These are phyloP conservation scores for Pyrenochaeta sp. DNA, from an alignment of 2,329 filamentous ascomycete genomes.

Conservation along the genomic window DNA sequence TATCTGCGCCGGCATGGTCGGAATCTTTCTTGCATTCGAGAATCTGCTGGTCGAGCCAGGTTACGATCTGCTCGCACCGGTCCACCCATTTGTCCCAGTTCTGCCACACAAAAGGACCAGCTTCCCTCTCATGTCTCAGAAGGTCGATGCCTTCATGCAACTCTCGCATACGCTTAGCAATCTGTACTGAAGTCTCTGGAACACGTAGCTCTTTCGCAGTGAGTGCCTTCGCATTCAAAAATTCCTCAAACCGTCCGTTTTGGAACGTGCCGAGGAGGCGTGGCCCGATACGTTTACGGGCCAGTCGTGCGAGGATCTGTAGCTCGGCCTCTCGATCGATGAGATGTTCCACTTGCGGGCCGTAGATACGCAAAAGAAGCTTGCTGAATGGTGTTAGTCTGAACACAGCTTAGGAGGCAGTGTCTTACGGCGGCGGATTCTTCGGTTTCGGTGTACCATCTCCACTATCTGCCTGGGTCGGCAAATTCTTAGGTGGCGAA, in stretches of 20 bases:
- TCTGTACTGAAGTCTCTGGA: slow-evolving; percentile 85
- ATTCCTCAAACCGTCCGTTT: slow-evolving; percentile 97
- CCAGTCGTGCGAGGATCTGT: slow-evolving; percentile 82
- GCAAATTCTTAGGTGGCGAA: slow-evolving; percentile 74
- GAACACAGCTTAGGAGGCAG: background rate
- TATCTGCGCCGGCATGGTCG: slow-evolving; percentile 54
- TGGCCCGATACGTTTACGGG: slow-evolving; percentile 91
- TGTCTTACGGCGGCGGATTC: slow-evolving; percentile 63
- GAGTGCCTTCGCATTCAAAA: slow-evolving; percentile 83
- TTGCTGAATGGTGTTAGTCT: slow-evolving; percentile 62
- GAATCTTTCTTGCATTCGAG: slow-evolving; percentile 38
- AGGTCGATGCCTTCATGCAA: slow-evolving; percentile 93
- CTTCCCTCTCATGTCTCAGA: slow-evolving; percentile 77
- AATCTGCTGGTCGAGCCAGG: slow-evolving; percentile 70
- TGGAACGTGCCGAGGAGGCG: slow-evolving; percentile 88
- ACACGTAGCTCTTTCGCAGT: slow-evolving; percentile 79
- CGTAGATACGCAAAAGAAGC: slow-evolving; percentile 89
- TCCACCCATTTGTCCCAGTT: slow-evolving; percentile 95
- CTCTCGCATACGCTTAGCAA: slow-evolving; percentile 97
- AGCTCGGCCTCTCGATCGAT: slow-evolving; percentile 94
- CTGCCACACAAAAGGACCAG: slow-evolving; percentile 83
- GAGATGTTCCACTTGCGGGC: slow-evolving; percentile 91
- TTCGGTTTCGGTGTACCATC: slow-evolving; percentile 48
- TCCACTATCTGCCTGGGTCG: slow-evolving; percentile 49
- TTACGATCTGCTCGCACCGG: slow-evolving; percentile 68